These are phyloP conservation scores for Volvox reticuliferus DNA, from an alignment of 139 green algal species.

Conservation along the genomic window DNA sequence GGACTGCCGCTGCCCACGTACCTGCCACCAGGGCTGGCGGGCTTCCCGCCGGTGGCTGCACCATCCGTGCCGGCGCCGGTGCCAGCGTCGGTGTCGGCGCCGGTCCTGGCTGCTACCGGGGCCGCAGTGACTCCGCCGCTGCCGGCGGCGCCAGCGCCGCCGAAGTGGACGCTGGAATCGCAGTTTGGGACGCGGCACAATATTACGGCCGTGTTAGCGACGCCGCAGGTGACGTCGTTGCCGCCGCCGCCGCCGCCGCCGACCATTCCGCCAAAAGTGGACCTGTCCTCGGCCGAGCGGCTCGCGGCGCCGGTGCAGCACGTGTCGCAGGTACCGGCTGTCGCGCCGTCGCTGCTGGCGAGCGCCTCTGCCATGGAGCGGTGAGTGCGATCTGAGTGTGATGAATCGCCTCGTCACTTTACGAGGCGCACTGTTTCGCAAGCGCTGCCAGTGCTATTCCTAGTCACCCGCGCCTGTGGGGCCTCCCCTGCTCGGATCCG, in stretches of 20 bases:
- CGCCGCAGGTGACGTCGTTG: slow-evolving; percentile 5
- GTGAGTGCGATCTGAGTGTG: background rate
- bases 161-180: slow-evolving; percentile 54
- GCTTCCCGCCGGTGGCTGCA: slow-evolving; percentile 62
- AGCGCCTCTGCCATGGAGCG: slow-evolving; percentile 26
- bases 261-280: background rate
- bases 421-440: too few relatives aligned
- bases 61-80: background rate
- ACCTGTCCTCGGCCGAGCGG: background rate
- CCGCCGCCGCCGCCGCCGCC: slow-evolving; percentile 30
- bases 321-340: slow-evolving; percentile 26
- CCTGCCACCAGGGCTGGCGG: slow-evolving; percentile 52
- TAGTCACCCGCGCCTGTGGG: background rate
- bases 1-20: slow-evolving; percentile 50
- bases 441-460: background rate
- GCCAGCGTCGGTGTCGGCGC: background rate
- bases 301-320: background rate
- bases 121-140: background rate
- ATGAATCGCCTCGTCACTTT: too few relatives aligned
- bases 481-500: too few relatives aligned
- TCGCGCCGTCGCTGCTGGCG: background rate
- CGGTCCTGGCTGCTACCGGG: background rate
- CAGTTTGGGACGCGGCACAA: slow-evolving; percentile 57
- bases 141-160: background rate
- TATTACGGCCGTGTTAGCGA: slow-evolving; percentile 31